Evolutionary conservation across 2,329 filamentous ascomycete species (phyloP).

Genomic region (Zymoseptoria ardabiliae): DNA sequence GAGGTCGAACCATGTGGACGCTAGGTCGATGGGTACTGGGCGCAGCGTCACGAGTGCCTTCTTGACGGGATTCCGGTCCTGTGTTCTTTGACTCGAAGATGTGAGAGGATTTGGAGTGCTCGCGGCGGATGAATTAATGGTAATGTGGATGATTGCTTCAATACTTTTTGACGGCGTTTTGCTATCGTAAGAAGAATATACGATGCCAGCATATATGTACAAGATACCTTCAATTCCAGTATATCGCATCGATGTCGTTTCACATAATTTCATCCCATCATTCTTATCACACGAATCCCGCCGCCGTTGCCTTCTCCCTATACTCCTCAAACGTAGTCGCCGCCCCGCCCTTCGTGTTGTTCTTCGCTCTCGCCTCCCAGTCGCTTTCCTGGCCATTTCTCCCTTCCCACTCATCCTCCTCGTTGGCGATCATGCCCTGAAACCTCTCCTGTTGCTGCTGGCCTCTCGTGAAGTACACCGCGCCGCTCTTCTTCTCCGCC

Average conservation of each 20-base stretch:
- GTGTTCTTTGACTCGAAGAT: background rate
- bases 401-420: constrained; percentile 42
- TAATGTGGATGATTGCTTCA: background rate
- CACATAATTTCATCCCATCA: background rate
- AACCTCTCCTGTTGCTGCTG: constrained; percentile 31
- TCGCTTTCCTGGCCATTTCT: constrained; percentile 24
- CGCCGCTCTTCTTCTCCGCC: constrained; percentile 35
- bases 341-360: constrained; percentile 23
- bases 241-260: constrained; percentile 3
- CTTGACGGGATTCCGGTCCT: constrained; percentile 7
- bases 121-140: background rate
- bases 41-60: constrained; percentile 7
- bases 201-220: background rate
- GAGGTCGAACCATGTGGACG: background rate
- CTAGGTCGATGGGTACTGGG: background rate
- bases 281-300: constrained; percentile 21
- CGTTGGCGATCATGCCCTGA: constrained; percentile 32
- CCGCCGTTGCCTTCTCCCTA: constrained; percentile 34
- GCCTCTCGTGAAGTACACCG: constrained; percentile 39
- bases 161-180: too few relatives aligned
- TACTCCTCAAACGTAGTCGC: constrained; percentile 42
- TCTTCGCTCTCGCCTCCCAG: constrained; percentile 21
- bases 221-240: background rate
- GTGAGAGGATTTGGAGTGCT: background rate
- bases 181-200: too few relatives aligned